Base-by-base conservation (phyloP, 768 basidiomycete genomes). In the Cyathus striatus region DNA sequence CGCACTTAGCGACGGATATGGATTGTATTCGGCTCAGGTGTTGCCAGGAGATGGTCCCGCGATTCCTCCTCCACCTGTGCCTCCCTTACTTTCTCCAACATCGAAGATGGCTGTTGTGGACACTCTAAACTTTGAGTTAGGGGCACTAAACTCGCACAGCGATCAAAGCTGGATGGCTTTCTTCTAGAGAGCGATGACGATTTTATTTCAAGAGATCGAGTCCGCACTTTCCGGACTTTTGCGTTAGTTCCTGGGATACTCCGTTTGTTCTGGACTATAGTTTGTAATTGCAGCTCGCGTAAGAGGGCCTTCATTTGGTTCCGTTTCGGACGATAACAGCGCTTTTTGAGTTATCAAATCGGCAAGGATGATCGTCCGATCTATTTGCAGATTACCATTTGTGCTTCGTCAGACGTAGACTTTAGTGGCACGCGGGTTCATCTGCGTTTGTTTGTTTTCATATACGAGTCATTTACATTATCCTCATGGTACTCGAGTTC, bases 81-180 rank as follows among this genome's bases (percentile, higher is more conserved):
- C 50, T 21, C 36, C 47, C 24, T 46, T 34, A 25, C 48, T 61
- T 38, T 59, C 58, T 16, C 62, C 56, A 30, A 49, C 62, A 2
- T 69, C 69, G n/a, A 67, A 66, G 50, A 58, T 70, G 57, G 62
- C 64, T 1, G 63, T 67, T 5, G 65, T 69, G 33, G 72, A 74
- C 45, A 66, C 69, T 16, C 53, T 72, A 17, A 72, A 72, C 49
- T 70, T 77, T 47, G 75, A 77, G 48, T 55, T 74, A 25, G 73
- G 73, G 0, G 71, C 72, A 6, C 50, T 76, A 45, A 65, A 68
- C 41, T 61, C 68, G 34, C 65, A 52, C 35, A 62, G 49, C 17
- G 71, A 72, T 26, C 71, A 67, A 42, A 63, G 58, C 38, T 73
- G 68, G 66, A 72, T 75, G 73, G 65, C 66, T 12, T 75, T 73